Evolutionary conservation across 768 basidiomycete genomes (phyloP).

Genomic region (Agaricus blazei): DNA sequence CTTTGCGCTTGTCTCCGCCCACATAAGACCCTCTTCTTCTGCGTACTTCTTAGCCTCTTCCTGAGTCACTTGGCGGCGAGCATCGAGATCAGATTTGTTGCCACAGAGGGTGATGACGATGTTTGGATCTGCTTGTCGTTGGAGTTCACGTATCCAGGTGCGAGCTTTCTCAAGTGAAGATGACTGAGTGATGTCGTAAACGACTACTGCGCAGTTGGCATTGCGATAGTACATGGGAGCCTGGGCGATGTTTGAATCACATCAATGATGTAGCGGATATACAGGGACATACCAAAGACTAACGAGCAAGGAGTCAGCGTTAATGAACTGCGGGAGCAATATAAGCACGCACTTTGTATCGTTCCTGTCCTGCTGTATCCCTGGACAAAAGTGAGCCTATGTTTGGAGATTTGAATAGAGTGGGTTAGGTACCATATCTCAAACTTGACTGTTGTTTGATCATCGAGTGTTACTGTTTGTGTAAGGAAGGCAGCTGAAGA

Average conservation of each 20-base stretch:
- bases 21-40: slow-evolving; percentile 88
- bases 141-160: slow-evolving; percentile 94
- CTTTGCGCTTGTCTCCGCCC: slow-evolving; percentile 91
- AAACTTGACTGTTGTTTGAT: slow-evolving; percentile 91
- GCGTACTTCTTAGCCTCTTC: slow-evolving; percentile 93
- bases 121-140: slow-evolving; percentile 95
- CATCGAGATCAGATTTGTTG: slow-evolving; percentile 88
- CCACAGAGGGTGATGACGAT: slow-evolving; percentile 96
- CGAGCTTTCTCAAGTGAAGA: slow-evolving; percentile 93
- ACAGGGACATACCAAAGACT: slow-evolving; percentile 35
- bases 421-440: slow-evolving; percentile 76
- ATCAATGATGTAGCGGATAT: slow-evolving; percentile 23
- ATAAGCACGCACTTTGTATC: slow-evolving; percentile 67
- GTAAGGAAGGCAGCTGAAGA: slow-evolving; percentile 89
- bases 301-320: slow-evolving; percentile 10
- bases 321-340: slow-evolving; percentile 10
- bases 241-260: slow-evolving; percentile 27
- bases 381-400: slow-evolving; percentile 30
- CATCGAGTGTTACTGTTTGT: slow-evolving; percentile 91
- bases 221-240: slow-evolving; percentile 98
- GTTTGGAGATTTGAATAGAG: not conserved
- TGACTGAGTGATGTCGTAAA: slow-evolving; percentile 92
- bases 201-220: slow-evolving; percentile 90
- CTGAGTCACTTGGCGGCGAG: slow-evolving; percentile 77
- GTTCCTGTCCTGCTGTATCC: slow-evolving; percentile 96